A percentile compares a stretch with the other conserved stretches of the same genome.
Conservation (phyloP, 2,329 filamentous ascomycete species). For the Xylaria sp. region DNA sequence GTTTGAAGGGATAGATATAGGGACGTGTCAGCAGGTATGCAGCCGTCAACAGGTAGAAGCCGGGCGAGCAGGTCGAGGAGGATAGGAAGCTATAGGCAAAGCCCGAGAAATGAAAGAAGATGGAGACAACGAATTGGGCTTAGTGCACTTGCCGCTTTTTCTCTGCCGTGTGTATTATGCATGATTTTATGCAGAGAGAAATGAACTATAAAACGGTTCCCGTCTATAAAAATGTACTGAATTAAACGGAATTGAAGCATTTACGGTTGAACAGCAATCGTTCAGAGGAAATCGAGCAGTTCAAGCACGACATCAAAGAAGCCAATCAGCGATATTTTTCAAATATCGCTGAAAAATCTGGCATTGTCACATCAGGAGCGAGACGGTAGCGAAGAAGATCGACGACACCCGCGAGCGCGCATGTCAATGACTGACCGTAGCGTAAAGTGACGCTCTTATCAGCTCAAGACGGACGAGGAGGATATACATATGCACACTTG, state of each 20-base stretch:
- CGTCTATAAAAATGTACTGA: no score
- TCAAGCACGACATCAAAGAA: conserved; percentile 25
- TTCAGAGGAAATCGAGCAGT: conserved; percentile 25
- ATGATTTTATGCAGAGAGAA: neutral
- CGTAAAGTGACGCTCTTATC: conserved; percentile 31
- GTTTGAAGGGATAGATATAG: neutral
- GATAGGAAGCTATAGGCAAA: neutral
- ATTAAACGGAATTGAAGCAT: no score
- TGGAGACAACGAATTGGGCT: no score
- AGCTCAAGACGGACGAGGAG: conserved; percentile 29
- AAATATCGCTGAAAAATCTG: conserved; percentile 24
- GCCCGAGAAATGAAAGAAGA: no score
- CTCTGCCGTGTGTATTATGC: no score
- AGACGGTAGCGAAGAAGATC: conserved; percentile 25
- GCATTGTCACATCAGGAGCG: conserved; percentile 22
- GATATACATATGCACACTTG: conserved; percentile 30
- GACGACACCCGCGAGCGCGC: conserved; percentile 21
- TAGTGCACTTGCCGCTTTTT: no score
- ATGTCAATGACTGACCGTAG: conserved; percentile 23
- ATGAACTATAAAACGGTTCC: no score
- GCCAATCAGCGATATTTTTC: conserved; percentile 22
- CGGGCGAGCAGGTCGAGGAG: neutral
- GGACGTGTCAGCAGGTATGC: neutral
- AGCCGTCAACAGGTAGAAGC: neutral
- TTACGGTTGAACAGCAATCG: neutral